A percentile compares a stretch with the other conserved stretches of the same genome.
phyloP scores from a whole-genome alignment of 2,329 filamentous ascomycete species.

The Chaetothyriales sp. region DNA sequence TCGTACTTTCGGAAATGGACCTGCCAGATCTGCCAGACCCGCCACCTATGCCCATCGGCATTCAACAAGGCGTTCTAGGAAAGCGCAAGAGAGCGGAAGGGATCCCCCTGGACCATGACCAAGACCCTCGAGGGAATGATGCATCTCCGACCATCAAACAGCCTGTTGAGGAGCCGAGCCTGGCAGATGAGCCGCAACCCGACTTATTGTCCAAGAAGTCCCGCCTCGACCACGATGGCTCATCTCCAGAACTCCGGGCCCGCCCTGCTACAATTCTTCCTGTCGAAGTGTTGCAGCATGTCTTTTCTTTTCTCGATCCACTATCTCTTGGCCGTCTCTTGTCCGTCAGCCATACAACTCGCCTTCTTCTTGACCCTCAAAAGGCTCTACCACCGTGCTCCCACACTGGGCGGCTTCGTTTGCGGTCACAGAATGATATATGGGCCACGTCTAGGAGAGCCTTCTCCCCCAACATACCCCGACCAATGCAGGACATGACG shows the following conservation, averaged over 20 bases:
- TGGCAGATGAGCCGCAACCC: not conserved
- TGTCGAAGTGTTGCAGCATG: conserved; percentile 50
- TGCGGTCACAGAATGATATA: conserved; percentile 46
- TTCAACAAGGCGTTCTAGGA: not conserved
- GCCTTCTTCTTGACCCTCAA: conserved; percentile 40
- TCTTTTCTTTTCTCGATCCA: conserved; percentile 53
- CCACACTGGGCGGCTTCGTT: conserved; percentile 19
- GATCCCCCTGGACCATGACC: not conserved
- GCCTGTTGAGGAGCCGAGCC: not conserved
- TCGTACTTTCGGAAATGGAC: not conserved
- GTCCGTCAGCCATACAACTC: conserved; percentile 52
- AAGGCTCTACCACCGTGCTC: conserved; percentile 23
- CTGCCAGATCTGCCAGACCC: too few species aligned
- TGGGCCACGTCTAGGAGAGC: conserved; percentile 55
- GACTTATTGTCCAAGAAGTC: not conserved
- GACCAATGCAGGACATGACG: conserved; percentile 47
- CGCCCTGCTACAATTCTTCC: conserved; percentile 5
- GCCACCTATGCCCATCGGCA: not conserved
- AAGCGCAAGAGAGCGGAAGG: not conserved
- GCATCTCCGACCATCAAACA: not conserved
- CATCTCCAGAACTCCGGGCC: not conserved
- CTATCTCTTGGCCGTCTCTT: conserved; percentile 49
- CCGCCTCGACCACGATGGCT: not conserved
- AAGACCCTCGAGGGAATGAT: not conserved
- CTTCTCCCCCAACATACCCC: conserved; percentile 52